phyloP scores from a whole-genome alignment of 2,329 filamentous ascomycete genomes.

The Gnomoniopsis smithogilvyi region DNA sequence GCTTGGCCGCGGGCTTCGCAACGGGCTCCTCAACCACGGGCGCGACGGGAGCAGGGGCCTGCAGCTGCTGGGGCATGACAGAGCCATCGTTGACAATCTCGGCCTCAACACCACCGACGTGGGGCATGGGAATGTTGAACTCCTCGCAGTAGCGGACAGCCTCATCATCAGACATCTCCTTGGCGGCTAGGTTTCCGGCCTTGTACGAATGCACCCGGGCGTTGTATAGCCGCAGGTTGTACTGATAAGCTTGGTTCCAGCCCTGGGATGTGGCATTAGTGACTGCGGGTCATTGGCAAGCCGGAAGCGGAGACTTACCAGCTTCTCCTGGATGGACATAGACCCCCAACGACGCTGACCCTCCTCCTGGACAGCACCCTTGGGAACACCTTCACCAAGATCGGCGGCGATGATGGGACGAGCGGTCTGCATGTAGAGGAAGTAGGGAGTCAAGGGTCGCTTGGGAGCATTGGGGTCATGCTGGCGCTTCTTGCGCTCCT shows the following conservation, averaged over 20 bases:
- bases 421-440: conserved; percentile 88
- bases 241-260: conserved; percentile 66
- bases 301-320: conserved; percentile 30
- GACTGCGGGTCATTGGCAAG: background rate
- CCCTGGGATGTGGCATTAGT: conserved; percentile 31
- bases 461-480: conserved; percentile 94
- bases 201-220: conserved; percentile 65
- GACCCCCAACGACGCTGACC: conserved; percentile 81
- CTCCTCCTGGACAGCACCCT: conserved; percentile 84
- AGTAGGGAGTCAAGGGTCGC: conserved; percentile 89
- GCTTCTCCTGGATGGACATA: conserved; percentile 73
- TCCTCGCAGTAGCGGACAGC: conserved; percentile 59
- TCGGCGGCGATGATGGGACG: conserved; percentile 79
- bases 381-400: conserved; percentile 70
- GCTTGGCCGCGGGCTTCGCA: conserved; percentile 54
- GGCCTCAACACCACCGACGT: conserved; percentile 42
- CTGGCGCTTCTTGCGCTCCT: conserved; percentile 84
- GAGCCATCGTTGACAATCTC: conserved; percentile 48
- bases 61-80: conserved; percentile 57
- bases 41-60: conserved; percentile 37
- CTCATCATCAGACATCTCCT: conserved; percentile 59
- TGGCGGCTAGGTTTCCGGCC: conserved; percentile 53
- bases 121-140: conserved; percentile 51
- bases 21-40: conserved; percentile 41
- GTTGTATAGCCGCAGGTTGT: conserved; percentile 64